Base-by-base conservation (phyloP, 371 early-diverging fungal species). In the Mortierella sp. region DNA sequence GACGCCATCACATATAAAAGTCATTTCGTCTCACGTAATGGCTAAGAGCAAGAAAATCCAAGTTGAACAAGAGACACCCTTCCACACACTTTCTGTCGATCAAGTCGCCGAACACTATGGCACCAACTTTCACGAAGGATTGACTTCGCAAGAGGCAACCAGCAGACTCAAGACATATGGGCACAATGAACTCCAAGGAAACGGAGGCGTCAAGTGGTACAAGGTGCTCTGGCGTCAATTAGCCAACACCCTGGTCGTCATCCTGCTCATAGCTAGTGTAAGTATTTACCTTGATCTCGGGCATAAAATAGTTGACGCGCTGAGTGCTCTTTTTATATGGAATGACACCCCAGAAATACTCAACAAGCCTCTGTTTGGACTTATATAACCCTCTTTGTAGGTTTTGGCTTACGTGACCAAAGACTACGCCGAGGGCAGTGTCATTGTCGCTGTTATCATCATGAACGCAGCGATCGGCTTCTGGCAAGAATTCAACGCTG, bases 401-500 rank as follows among this genome's bases (percentile, higher is more conserved):
- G 84, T 80, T 64, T 68, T 84, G 12, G 80, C 86, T 14, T 87
- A 84, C 72, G 85, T 82, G 11, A 78, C 87, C 34, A 66, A 79
- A 8, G 92, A 92, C 68, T 87, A 82, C 78, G 69, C 89, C 17
- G 89, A 89, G 66, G 90, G 86, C 34, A 89, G 87, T 19, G 83
- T 91, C 32, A 84, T 97, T 17, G 70, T 90, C 30, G 82, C 86
- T 34, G 90, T 95, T 53, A 89, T 95, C 26, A 62, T 91, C 41
- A 64, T 91, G 55, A 97, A 95, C 80, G 83, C 93, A 6, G 80
- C 85, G 37, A 89, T 96, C 31, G 95, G 95, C 1, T 94, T 95
- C 64, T 82, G 87, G 30, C 95, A 97, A 80, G 96, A 95, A 71
- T 93, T 87, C 82, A 88, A 89, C 43, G 95, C 96, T 1, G 94